Evolutionary conservation across 2,329 filamentous ascomycete genomes (phyloP).

Genomic region (Calonectria crousiana): DNA sequence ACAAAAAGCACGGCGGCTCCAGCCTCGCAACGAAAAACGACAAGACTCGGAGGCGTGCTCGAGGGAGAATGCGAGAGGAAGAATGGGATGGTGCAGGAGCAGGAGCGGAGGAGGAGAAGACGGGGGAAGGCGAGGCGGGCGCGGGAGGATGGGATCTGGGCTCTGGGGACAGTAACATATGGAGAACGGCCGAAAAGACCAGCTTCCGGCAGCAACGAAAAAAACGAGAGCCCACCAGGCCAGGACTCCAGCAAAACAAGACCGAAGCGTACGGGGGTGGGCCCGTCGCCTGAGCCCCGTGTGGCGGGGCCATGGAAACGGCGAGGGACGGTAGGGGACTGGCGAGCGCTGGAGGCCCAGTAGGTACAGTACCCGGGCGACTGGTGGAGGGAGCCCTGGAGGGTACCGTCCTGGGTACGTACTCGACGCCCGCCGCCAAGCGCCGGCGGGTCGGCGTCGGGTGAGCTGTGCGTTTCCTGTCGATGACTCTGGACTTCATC

Average conservation of each 20-base stretch:
- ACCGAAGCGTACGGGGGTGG: constrained; percentile 29
- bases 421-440: constrained; percentile 16
- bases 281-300: constrained; percentile 26
- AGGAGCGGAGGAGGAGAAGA: constrained; percentile 21
- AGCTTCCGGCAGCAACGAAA: constrained; percentile 3
- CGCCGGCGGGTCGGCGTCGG: constrained; percentile 26
- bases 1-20: neutral
- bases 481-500: neutral
- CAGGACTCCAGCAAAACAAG: constrained; percentile 10
- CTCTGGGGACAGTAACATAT: constrained; percentile 8
- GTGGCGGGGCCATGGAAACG: constrained; percentile 11
- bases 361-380: constrained; percentile 11
- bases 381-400: constrained; percentile 1
- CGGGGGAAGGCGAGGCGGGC: constrained; percentile 26
- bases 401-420: constrained; percentile 9
- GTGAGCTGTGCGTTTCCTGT: neutral
- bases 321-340: constrained; percentile 9
- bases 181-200: constrained; percentile 6
- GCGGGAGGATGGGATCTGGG: constrained; percentile 22
- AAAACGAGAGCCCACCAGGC: constrained; percentile 6
- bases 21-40: neutral
- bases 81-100: constrained; percentile 10
- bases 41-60: neutral
- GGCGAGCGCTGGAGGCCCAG: neutral
- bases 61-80: constrained; percentile 4